Base-by-base conservation (phyloP, 257 asterid genomes). In the Primulina eburnea region DNA sequence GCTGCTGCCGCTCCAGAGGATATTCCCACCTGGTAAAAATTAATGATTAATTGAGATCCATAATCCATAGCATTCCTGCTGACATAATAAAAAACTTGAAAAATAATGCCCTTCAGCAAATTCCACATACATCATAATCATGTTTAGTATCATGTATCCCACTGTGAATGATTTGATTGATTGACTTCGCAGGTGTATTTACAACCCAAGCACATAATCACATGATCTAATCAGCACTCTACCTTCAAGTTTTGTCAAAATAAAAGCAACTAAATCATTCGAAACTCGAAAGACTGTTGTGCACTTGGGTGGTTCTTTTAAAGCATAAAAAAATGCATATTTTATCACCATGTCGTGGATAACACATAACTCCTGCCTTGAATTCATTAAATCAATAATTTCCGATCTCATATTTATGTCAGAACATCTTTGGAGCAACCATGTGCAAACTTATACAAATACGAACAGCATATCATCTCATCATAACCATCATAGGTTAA, bases 1-100 rank as follows among this genome's bases (percentile, higher is more conserved):
- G 96, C 96, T 0, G 97, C 96, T 0, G 97, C 99, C n/a, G 96
- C 99, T 77, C 99, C 99, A 6, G 97, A 93, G 73, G 99, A 93
- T 75, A 93, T 90, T 37, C 99, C 99, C 67, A 93, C 97, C 99
- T 90, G 84, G 65, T 60, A 26, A 74, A 35, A 68, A 33, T 14
- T 60, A 11, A 57, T 47, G 18, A 38, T 50, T 60, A 70, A 34
- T 74, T 60, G 20, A 69, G 58, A 65, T 50, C 14, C 57, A 50
- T 5, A 16, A 50, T 50, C 7, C n/a, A 1, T 4, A 4, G n/a
- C 53, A 43, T 43, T 12, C 53, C n/a, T 3, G 53, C 9, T 43
- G n/a, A 11, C 53, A 11, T 11, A 4, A 43, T 43, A 32, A 12
- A 12, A 43, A 43, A 43, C n/a, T 12, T 43, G n/a, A 43, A 43